Base-by-base conservation (phyloP, 1,284 basidiomycete species). In the Pseudomicrostroma phylloplanum region DNA sequence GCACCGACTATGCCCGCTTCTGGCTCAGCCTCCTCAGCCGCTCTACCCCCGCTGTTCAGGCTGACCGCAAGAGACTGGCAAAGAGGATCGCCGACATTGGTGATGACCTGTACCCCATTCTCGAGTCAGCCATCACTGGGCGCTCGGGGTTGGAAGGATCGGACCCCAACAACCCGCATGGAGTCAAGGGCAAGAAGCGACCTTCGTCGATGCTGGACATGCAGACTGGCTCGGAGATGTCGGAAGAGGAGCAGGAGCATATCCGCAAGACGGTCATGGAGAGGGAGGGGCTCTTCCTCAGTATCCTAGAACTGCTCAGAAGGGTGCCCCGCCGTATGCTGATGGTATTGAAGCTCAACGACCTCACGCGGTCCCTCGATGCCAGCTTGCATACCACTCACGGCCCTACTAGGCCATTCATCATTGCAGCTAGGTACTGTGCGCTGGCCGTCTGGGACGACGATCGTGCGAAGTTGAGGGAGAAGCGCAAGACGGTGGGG, bases 391-490 rank as follows among this genome's bases (percentile, higher is more conserved):
- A 82, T 25, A 85, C 84, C 0, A 85, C 84, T 0, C 84, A 85
- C 68, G 82, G 82, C 6, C 76, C 73, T 4, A 73, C 78, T 1
- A 70, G 80, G 23, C 71, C 73, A 19, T 98, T 96, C 80, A 80
- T 97, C 46, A 89, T 97, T 64, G 89, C 90, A 6, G 92, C 92
- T 0, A 89, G 91, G 71, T 96, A 91, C 80, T 97, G 94, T 79
- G 85, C 88, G 55, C 83, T 82, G 21, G 87, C 92, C 43, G 89
- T 92, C 1, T 96, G 91, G 88, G 82, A 85, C 69, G 88, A 90
- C 73, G 91, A 94, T 63, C 58, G 77, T 39, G 60, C 67, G 17
- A 83, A 84, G 70, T 82, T 83, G 60, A 56, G 58, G 15, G 61
- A 66, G 53, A 65, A 67, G 19, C 67, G 66, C n/a, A 53, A 56